Base-by-base conservation (phyloP, 371 early-diverging fungal species). In the Mortierella sp. region DNA sequence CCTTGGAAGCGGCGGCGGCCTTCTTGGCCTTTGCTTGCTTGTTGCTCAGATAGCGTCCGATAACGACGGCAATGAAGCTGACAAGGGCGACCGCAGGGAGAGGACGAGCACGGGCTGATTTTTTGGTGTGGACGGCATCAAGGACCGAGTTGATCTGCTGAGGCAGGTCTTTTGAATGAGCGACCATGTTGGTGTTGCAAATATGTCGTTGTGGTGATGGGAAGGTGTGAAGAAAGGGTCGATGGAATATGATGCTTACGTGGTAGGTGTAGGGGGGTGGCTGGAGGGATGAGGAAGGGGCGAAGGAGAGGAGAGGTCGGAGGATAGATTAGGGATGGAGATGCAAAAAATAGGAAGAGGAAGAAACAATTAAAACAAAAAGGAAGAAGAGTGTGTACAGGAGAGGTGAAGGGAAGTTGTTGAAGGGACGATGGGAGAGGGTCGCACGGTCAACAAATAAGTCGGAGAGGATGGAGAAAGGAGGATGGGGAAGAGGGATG, bases 91-190 rank as follows among this genome's bases (percentile, higher is more conserved):
- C 80, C 8, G 86, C 86, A 44, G 86, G 86, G 63, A 86, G 77
- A 49, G 86, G 82, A 29, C 82, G 82, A 27, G 75, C 49, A 43
- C 72, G 35, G 46, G 65, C 35, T 0, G 82, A 77, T 48, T 82
- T 74, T 71, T 79, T 79, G 7, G 77, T 63, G 73, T 80, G 86
- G n/a, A 86, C 80, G 0, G 82, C 77, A 71, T 86, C 86, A n/a
- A 86, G 80, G 54, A 86, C 86, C 32, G 86, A 77, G 82, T 75
- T 86, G 86, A 86, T 86, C 82, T 86, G 86, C 77, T 82, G 71
- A 68, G 86, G 86, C 82, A 86, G 77, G 73, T 82, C 86, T 75
- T 86, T 86, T 76, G 86, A 86, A 71, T 86, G 86, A 56, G 75
- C 86, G 8, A 82, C 76, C 86, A 86, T 85, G 18, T 4, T 46